A percentile compares a stretch with the other conserved stretches of the same genome.
Conservation (phyloP, 208 protist genomes). For the Phytomonas francai region DNA sequence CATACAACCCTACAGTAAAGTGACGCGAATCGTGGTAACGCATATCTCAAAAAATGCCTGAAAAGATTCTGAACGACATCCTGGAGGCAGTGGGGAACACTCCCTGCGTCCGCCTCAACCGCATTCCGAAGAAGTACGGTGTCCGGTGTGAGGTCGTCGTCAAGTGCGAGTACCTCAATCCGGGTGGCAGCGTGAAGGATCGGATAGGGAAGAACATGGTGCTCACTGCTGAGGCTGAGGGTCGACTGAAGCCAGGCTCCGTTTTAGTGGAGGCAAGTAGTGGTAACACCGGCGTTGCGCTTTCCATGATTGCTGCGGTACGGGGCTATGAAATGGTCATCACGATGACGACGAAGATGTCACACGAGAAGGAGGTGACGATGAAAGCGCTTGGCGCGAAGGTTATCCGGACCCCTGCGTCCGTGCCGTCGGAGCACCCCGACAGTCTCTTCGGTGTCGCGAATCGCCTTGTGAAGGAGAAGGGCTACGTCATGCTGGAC, state of each 20-base stretch:
- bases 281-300: conserved; percentile 94
- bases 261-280: conserved; percentile 97
- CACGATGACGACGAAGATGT: conserved; percentile 98
- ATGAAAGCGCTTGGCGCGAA: conserved; percentile 91
- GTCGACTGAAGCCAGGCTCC: conserved; percentile 90
- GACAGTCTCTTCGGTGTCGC: conserved; percentile 95
- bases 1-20: neutral
- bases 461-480: conserved; percentile 87
- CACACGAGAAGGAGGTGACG: conserved; percentile 93
- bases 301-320: conserved; percentile 92
- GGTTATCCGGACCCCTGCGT: conserved; percentile 95
- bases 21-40: neutral
- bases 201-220: conserved; percentile 96
- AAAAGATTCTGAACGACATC: conserved; percentile 35
- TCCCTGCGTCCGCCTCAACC: conserved; percentile 85
- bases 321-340: conserved; percentile 96
- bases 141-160: conserved; percentile 85
- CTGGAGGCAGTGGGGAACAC: conserved; percentile 82
- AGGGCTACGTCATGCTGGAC: conserved; percentile 93
- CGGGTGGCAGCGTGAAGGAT: conserved; percentile 96
- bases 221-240: conserved; percentile 87
- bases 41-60: conserved; percentile 8
- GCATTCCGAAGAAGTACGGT: conserved; percentile 57
- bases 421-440: conserved; percentile 92
- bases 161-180: conserved; percentile 91